Evolutionary conservation across 129 eudicot genomes (phyloP).

Genomic region (Logfia minima): DNA sequence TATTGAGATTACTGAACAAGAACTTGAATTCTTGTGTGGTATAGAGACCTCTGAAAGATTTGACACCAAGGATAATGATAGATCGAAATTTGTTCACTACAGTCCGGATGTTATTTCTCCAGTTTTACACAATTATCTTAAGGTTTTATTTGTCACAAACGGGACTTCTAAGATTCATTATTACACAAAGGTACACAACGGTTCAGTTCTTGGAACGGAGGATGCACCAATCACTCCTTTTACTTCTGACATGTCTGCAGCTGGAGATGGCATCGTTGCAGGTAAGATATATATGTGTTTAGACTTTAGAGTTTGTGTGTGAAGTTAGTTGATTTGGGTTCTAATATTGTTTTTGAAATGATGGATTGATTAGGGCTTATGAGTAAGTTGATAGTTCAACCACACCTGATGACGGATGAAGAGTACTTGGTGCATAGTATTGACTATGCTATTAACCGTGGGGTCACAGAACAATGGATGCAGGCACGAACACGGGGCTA

Average conservation of each 20-base stretch:
- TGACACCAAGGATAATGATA: constrained; percentile 66
- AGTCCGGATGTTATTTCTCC: constrained; percentile 60
- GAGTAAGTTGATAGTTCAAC: constrained; percentile 75
- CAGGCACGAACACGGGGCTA: constrained; percentile 62
- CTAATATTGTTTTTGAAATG: constrained; percentile 20
- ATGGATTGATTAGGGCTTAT: constrained; percentile 51
- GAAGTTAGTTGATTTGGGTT: not conserved
- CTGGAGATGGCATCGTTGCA: constrained; percentile 93
- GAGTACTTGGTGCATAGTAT: constrained; percentile 60
- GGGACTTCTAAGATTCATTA: constrained; percentile 93
- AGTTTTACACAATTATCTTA: constrained; percentile 72
- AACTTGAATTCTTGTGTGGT: constrained; percentile 89
- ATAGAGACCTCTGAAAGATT: constrained; percentile 59
- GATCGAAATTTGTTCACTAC: constrained; percentile 69
- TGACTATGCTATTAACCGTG: constrained; percentile 76
- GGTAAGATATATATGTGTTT: constrained; percentile 40
- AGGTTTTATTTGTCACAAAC: constrained; percentile 88
- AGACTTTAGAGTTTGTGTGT: not conserved
- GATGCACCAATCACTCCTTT: constrained; percentile 78
- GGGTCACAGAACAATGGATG: constrained; percentile 78
- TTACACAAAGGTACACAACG: constrained; percentile 77
- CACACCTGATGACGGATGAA: constrained; percentile 65
- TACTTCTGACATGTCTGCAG: constrained; percentile 84
- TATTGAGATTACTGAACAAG: constrained; percentile 89
- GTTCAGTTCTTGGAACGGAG: constrained; percentile 81